Percentiles rank a stretch among this genome's conserved stretches.
Evolutionary conservation across 148 eudicot species (phyloP).

Genomic region (Vaccinium corymbosum): DNA sequence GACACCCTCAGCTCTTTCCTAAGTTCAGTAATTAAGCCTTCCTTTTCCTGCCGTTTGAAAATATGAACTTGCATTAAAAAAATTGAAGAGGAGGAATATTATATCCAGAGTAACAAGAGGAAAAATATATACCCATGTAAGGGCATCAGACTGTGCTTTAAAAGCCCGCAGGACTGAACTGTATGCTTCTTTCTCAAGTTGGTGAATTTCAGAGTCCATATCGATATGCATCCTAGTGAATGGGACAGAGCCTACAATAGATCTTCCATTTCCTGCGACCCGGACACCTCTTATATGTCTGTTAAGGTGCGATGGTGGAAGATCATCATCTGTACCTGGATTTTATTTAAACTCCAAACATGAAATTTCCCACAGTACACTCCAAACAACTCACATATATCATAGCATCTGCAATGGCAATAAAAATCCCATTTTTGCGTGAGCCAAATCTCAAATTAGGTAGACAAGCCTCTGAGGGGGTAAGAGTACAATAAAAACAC

Average conservation of each 20-base stretch:
- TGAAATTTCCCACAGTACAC: not conserved
- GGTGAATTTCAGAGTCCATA: slow-evolving; percentile 82
- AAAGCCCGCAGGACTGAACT: slow-evolving; percentile 84
- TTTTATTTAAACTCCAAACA: slow-evolving; percentile 27
- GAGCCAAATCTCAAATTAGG: not conserved
- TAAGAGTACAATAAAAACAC: not conserved
- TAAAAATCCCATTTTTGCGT: not conserved
- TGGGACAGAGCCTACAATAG: slow-evolving; percentile 39
- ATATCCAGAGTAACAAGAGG: not conserved
- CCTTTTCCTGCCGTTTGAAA: slow-evolving; percentile 64
- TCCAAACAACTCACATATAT: not conserved
- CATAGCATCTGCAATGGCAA: slow-evolving; percentile 14
- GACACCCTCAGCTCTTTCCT: slow-evolving; percentile 95
- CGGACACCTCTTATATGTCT: slow-evolving; percentile 35
- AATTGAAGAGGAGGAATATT: slow-evolving; percentile 14
- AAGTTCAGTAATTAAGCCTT: slow-evolving; percentile 83
- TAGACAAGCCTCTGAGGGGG: not conserved
- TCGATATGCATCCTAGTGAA: slow-evolving; percentile 52
- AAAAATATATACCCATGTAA: slow-evolving; percentile 69
- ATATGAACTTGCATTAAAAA: slow-evolving; percentile 20
- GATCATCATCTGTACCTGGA: slow-evolving; percentile 53
- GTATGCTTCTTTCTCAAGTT: slow-evolving; percentile 90
- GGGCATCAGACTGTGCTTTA: slow-evolving; percentile 93
- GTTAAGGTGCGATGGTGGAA: slow-evolving; percentile 36
- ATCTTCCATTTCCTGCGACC: slow-evolving; percentile 36